These are phyloP conservation scores for Sporothrix luriei DNA, from an alignment of 2,329 filamentous ascomycete genomes.

Conservation along the genomic window DNA sequence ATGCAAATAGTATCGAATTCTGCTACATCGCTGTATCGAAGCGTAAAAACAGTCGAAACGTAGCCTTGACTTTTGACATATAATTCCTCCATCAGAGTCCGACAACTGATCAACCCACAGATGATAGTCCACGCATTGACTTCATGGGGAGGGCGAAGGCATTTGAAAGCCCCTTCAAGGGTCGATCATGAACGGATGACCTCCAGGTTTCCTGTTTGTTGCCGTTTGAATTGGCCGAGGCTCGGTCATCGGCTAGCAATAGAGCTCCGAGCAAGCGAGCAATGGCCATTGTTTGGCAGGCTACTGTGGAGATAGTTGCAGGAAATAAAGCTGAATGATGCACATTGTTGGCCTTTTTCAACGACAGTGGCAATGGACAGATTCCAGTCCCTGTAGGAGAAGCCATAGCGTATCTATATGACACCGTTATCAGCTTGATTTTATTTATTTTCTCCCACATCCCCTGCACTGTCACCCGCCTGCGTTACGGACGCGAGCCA, in stretches of 20 bases:
- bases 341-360: background rate
- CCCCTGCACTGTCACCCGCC: constrained; percentile 1
- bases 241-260: background rate
- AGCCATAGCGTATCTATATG: background rate
- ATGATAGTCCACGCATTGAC: background rate
- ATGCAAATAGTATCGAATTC: too few species aligned
- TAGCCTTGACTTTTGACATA: too few species aligned
- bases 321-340: background rate
- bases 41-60: background rate
- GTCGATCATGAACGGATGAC: background rate
- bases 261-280: constrained; percentile 4
- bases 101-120: too few species aligned
- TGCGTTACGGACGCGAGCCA: too few species aligned
- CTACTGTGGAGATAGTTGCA: background rate
- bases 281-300: background rate
- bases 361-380: background rate
- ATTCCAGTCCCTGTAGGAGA: background rate
- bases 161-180: background rate
- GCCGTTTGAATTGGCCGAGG: background rate
- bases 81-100: too few species aligned
- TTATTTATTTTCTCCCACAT: background rate
- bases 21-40: background rate
- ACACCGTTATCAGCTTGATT: background rate
- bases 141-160: background rate
- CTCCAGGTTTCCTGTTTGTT: background rate